These are phyloP conservation scores for Penicillium sp. DNA, from an alignment of 2,329 filamentous ascomycete species.

Conservation along the genomic window DNA sequence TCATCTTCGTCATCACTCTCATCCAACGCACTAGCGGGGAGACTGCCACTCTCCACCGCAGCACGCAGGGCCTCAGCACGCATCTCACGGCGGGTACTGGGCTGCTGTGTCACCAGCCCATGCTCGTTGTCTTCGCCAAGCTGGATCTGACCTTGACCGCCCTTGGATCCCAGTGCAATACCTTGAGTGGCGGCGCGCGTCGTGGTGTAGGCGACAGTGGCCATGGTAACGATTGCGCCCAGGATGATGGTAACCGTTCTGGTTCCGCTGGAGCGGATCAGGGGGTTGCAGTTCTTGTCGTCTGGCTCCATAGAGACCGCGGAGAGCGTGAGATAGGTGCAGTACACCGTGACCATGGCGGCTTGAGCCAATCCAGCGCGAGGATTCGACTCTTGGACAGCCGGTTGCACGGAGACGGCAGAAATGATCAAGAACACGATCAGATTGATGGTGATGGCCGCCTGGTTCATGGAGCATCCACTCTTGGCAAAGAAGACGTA, in stretches of 20 bases:
- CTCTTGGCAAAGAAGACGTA: conserved; percentile 87
- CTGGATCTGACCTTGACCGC: conserved; percentile 48
- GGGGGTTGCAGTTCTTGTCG: conserved; percentile 86
- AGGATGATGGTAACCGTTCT: conserved; percentile 86
- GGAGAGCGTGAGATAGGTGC: conserved; percentile 96
- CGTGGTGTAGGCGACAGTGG: conserved; percentile 95
- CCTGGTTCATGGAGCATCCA: conserved; percentile 91
- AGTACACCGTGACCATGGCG: conserved; percentile 95
- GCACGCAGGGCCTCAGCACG: conserved; percentile 82
- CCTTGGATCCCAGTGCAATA: conserved; percentile 53
- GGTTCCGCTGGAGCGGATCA: conserved; percentile 76
- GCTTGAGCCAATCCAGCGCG: conserved; percentile 94
- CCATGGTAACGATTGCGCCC: conserved; percentile 90
- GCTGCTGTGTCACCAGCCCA: conserved; percentile 81
- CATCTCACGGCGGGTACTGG: conserved; percentile 76
- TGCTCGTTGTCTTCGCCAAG: conserved; percentile 71
- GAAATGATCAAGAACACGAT: conserved; percentile 76
- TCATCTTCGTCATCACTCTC: conserved; percentile 62
- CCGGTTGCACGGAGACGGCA: conserved; percentile 79
- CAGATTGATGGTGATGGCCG: conserved; percentile 89
- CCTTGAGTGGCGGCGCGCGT: conserved; percentile 88
- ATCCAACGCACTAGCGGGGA: conserved; percentile 84
- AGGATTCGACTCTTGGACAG: conserved; percentile 83
- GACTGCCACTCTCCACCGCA: conserved; percentile 84
- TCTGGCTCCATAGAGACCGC: conserved; percentile 98